Percentiles rank a stretch among this genome's conserved stretches.
phyloP scores from a whole-genome alignment of 202 grass and related monocot species.

The Eragrostis tef region DNA sequence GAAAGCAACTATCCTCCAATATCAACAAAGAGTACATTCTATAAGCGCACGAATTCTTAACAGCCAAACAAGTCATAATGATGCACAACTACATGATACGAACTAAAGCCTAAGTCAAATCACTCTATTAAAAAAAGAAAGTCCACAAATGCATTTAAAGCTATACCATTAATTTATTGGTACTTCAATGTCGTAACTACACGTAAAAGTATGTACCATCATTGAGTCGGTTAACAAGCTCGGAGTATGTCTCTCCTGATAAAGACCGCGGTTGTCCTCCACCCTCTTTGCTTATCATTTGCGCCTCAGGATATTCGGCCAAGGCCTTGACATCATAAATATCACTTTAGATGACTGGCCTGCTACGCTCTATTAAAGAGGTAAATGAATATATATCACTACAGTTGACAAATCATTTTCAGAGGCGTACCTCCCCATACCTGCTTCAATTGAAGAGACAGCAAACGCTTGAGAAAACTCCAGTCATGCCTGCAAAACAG shows the following conservation, averaged over 20 bases:
- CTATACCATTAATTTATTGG: not conserved
- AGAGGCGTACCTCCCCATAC: constrained; percentile 71
- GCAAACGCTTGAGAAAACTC: constrained; percentile 72
- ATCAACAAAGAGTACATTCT: not conserved
- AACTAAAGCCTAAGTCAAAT: constrained; percentile 16
- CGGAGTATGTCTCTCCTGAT: constrained; percentile 62
- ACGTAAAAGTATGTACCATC: constrained; percentile 62
- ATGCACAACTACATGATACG: constrained; percentile 3
- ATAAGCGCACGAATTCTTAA: constrained; percentile 17
- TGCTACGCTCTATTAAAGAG: constrained; percentile 38
- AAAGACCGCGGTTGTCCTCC: constrained; percentile 58
- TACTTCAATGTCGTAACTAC: constrained; percentile 25
- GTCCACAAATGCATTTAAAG: not conserved
- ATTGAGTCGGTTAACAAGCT: constrained; percentile 72
- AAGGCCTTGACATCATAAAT: constrained; percentile 63
- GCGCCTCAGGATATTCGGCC: constrained; percentile 74
- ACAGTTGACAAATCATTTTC: constrained; percentile 45
- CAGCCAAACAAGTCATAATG: not conserved
- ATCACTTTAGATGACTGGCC: constrained; percentile 21
- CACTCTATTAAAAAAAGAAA: not conserved
- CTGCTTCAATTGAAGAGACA: constrained; percentile 90
- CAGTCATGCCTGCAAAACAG: constrained; percentile 82
- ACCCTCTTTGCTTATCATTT: constrained; percentile 43
- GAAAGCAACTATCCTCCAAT: not conserved
- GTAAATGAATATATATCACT: not conserved